Conservation (phyloP, 75 land plant species). For the Cupressus sempervirens region DNA sequence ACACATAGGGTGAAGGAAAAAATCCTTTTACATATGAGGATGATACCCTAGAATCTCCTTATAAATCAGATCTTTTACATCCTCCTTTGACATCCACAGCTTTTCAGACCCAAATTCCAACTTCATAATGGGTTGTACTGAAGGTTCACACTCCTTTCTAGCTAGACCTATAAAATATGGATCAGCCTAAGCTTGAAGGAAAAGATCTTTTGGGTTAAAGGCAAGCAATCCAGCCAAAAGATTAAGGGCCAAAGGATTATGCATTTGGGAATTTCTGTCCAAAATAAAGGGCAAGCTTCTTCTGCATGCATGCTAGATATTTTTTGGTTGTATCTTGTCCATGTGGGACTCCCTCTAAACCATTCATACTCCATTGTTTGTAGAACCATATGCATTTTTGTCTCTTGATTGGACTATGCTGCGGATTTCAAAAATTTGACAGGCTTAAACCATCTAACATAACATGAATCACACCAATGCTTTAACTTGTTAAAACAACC, state of each 20-base stretch:
- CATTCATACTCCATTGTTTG: too few species aligned
- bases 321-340: conserved; percentile 67
- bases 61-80: conserved; percentile 41
- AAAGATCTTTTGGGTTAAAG: conserved; percentile 58
- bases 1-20: conserved; percentile 13
- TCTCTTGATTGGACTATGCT: too few species aligned
- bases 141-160: conserved; percentile 26
- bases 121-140: conserved; percentile 37
- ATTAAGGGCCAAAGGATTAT: conserved; percentile 55
- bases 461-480: too few species aligned
- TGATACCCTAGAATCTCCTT: conserved; percentile 38
- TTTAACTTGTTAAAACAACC: too few species aligned
- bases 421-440: too few species aligned
- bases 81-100: conserved; percentile 35
- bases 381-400: too few species aligned
- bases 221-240: conserved; percentile 55
- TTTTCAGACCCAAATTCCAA: conserved; percentile 52
- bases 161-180: not conserved
- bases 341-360: too few species aligned
- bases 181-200: conserved; percentile 17
- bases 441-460: too few species aligned
- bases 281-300: conserved; percentile 40
- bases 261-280: conserved; percentile 58
- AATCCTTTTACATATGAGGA: conserved; percentile 45
- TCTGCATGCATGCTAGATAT: conserved; percentile 48